These are phyloP conservation scores for Saccharata proteae DNA, from an alignment of 2,329 filamentous ascomycete genomes.

Conservation along the genomic window DNA sequence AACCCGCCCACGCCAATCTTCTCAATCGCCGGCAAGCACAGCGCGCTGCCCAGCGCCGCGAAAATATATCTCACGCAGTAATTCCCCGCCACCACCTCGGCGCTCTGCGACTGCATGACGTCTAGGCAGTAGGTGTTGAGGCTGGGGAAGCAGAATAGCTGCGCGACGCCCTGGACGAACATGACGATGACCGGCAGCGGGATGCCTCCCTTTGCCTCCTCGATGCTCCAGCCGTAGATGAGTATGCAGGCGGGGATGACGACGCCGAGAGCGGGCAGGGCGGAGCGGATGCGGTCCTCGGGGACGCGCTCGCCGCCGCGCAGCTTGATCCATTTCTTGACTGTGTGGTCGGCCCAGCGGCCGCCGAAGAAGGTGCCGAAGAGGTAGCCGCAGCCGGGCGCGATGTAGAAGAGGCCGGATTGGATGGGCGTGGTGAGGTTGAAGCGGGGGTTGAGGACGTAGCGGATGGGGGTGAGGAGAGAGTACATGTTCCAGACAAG, in stretches of 20 bases:
- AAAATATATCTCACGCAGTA: slow-evolving; percentile 69
- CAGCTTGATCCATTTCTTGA: slow-evolving; percentile 51
- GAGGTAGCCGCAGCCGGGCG: slow-evolving; percentile 59
- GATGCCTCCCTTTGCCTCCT: slow-evolving; percentile 43
- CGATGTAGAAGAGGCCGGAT: slow-evolving; percentile 61
- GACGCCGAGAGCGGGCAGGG: slow-evolving; percentile 43
- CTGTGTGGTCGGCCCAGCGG: slow-evolving; percentile 54
- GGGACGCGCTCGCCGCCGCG: slow-evolving; percentile 47
- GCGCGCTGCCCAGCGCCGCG: slow-evolving; percentile 56
- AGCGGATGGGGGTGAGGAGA: slow-evolving; percentile 57
- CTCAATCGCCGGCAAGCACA: slow-evolving; percentile 62
- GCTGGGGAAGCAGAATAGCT: slow-evolving; percentile 63
- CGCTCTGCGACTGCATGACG: slow-evolving; percentile 59
- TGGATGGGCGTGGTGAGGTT: slow-evolving; percentile 53
- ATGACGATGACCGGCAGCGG: slow-evolving; percentile 57
- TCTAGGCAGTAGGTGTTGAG: slow-evolving; percentile 74
- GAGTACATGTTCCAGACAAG: slow-evolving; percentile 69
- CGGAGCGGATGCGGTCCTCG: slow-evolving; percentile 51
- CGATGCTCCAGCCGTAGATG: slow-evolving; percentile 55
- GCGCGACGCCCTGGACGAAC: slow-evolving; percentile 62
- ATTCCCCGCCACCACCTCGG: slow-evolving; percentile 69
- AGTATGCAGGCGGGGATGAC: slow-evolving; percentile 52
- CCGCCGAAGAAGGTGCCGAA: slow-evolving; percentile 61
- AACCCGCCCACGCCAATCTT: slow-evolving; percentile 72
- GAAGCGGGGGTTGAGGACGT: slow-evolving; percentile 64